phyloP scores from a whole-genome alignment of 768 basidiomycete genomes.

The Suillus discolor region DNA sequence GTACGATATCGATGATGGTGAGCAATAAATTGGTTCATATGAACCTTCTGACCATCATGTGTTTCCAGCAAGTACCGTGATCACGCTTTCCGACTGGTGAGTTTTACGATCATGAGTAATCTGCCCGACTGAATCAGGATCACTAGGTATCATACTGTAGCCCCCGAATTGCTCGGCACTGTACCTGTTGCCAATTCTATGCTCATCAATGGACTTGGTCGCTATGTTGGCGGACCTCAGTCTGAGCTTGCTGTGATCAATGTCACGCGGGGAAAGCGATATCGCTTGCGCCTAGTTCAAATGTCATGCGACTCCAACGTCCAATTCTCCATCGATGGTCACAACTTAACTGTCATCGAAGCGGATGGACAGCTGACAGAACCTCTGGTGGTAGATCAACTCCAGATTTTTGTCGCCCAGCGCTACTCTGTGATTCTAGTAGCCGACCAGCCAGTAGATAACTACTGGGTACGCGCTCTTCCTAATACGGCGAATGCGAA shows the following conservation, averaged over 20 bases:
- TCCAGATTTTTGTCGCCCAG: slow-evolving; percentile 40
- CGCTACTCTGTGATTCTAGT: slow-evolving; percentile 33
- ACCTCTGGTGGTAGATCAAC: slow-evolving; percentile 42
- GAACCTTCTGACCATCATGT: neutral
- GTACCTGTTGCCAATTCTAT: slow-evolving; percentile 28
- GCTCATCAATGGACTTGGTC: slow-evolving; percentile 33
- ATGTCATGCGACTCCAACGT: slow-evolving; percentile 46
- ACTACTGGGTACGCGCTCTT: slow-evolving; percentile 55
- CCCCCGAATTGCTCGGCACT: slow-evolving; percentile 25
- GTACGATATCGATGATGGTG: slow-evolving; percentile 13
- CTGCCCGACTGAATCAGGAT: neutral
- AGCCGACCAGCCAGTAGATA: slow-evolving; percentile 35
- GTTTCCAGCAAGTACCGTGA: slow-evolving; percentile 38
- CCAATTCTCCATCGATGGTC: slow-evolving; percentile 47
- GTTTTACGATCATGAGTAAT: neutral
- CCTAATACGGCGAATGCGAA: slow-evolving; percentile 23
- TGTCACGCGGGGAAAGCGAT: slow-evolving; percentile 34
- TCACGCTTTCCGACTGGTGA: slow-evolving; percentile 45
- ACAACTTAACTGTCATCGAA: slow-evolving; percentile 48
- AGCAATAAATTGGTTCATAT: neutral
- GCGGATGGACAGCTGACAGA: slow-evolving; percentile 42
- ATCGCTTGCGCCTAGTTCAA: slow-evolving; percentile 39
- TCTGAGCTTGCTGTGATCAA: slow-evolving; percentile 38
- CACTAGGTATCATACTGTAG: slow-evolving; percentile 19
- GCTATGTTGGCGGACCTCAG: slow-evolving; percentile 28